Base-by-base conservation (phyloP, 1,284 basidiomycete species). In the Cryptococcus maquisensis region DNA sequence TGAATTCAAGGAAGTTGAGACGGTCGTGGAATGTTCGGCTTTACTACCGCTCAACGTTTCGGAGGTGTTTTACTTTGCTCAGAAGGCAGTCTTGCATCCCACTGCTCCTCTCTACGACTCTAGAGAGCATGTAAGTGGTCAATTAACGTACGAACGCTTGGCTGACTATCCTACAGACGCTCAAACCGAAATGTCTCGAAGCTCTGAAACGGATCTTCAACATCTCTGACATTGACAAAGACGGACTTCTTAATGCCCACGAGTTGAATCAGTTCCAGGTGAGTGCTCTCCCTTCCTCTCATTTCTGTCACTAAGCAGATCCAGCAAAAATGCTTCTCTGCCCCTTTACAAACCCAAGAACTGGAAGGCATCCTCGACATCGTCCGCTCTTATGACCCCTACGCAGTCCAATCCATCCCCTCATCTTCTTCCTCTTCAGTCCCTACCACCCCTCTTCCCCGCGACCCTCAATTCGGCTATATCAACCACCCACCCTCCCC, bases 1-100 rank as follows among this genome's bases (percentile, higher is more conserved):
- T 63, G 92, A 96, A 74, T 96, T 94, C 83, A 97, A 97, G 90
- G 91, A 95, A 83, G 92, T 98, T 49, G 94, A 98, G 76, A 98
- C 95, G 24, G 98, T 94, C 68, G 90, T 98, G 35, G 95, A 98
- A 78, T 96, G 93, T 72, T 95, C 91, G 10, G 93, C 94, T 0
- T 86, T 88, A 66, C 79, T 88, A 48, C 86, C 89, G 21, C 75
- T 94, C 57, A 98, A 98, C 77, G 88, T 98, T 48, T 94, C 92
- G 32, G 95, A 97, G 75, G 91, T 97, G n/a, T 96, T 98, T 79
- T 98, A 96, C 76, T 98, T 97, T 75, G 95, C 96, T 0, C 95
- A 97, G 77, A 98, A 97, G 73, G 96, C 96, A 5, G 96, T 98
- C 24, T 80, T 98, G 16, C 92, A 98, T 73, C 95, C 96, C 1